A percentile compares a stretch with the other conserved stretches of the same genome.
Evolutionary conservation across 208 protist species (phyloP).

Genomic region (Leishmania braziliensis): DNA sequence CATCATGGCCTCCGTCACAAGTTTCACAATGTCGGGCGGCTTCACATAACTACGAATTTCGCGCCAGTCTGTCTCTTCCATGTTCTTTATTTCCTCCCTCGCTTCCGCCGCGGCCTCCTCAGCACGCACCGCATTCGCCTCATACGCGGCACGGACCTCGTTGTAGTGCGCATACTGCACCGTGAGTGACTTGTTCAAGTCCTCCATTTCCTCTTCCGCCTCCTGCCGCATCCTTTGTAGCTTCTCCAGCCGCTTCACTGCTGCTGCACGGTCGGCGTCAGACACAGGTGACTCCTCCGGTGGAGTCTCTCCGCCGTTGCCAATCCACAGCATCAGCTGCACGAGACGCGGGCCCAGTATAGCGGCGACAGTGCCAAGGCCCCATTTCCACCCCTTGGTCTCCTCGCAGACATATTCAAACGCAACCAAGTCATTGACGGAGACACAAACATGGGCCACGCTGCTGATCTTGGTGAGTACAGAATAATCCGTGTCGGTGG

Average conservation of each 20-base stretch:
- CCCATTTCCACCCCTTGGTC: constrained; percentile 42
- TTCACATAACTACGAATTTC: constrained; percentile 62
- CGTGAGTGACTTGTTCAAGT: constrained; percentile 28
- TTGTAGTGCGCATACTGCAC: constrained; percentile 24
- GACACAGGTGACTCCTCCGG: constrained; percentile 14
- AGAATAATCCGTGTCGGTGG: not conserved
- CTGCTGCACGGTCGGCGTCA: constrained; percentile 16
- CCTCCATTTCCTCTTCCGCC: constrained; percentile 31
- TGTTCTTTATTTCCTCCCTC: constrained; percentile 32
- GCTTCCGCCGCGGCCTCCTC: constrained; percentile 10
- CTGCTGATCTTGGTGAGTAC: constrained; percentile 15
- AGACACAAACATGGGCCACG: constrained; percentile 26
- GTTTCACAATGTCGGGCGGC: constrained; percentile 52
- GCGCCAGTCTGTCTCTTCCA: constrained; percentile 54
- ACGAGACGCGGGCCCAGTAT: constrained; percentile 46
- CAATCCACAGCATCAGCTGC: constrained; percentile 46
- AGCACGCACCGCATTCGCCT: constrained; percentile 18
- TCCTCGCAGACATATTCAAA: constrained; percentile 48
- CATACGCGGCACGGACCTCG: constrained; percentile 16
- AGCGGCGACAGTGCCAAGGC: constrained; percentile 47
- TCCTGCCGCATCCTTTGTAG: constrained; percentile 26
- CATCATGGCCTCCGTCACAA: constrained; percentile 48
- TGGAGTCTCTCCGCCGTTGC: constrained; percentile 23
- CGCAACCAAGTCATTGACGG: constrained; percentile 53
- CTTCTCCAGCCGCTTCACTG: constrained; percentile 30